phyloP scores from a whole-genome alignment of 257 asterid genomes.

The Craterostigma plantagineum region DNA sequence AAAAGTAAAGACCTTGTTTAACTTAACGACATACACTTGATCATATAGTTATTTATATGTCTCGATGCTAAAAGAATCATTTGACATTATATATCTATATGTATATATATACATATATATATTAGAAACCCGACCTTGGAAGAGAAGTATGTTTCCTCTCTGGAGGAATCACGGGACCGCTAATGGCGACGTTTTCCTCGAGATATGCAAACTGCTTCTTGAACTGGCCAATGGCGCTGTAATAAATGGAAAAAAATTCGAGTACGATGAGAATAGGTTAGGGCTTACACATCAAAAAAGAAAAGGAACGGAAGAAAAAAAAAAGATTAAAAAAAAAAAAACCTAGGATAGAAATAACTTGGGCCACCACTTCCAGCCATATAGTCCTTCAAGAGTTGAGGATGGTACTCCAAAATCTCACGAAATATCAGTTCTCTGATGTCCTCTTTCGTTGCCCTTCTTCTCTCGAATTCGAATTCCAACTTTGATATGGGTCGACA shows the following conservation, averaged over 20 bases:
- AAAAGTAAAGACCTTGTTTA: no score
- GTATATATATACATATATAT: no score
- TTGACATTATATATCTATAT: no score
- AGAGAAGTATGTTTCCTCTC: constrained; percentile 77
- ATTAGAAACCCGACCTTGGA: constrained; percentile 62
- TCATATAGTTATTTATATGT: no score
- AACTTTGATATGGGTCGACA: constrained; percentile 37
- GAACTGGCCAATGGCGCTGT: constrained; percentile 79
- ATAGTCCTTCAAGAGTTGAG: constrained; percentile 5
- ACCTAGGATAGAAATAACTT: constrained; percentile 3
- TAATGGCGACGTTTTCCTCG: constrained; percentile 57
- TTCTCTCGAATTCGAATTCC: constrained; percentile 53
- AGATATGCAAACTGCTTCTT: constrained; percentile 66
- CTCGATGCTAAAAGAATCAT: no score
- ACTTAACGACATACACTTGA: no score
- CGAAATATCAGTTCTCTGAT: constrained; percentile 29
- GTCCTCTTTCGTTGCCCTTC: constrained; percentile 46
- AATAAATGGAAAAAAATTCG: constrained; percentile 3
- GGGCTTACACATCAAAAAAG: constrained; percentile 8
- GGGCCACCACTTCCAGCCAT: neutral
- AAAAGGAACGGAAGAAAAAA: neutral
- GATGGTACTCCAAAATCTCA: constrained; percentile 1
- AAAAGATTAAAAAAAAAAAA: neutral
- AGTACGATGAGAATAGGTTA: neutral
- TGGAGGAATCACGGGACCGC: constrained; percentile 33